phyloP scores from a whole-genome alignment of 345 rosid genomes.

The Hypericum androsaemum region DNA sequence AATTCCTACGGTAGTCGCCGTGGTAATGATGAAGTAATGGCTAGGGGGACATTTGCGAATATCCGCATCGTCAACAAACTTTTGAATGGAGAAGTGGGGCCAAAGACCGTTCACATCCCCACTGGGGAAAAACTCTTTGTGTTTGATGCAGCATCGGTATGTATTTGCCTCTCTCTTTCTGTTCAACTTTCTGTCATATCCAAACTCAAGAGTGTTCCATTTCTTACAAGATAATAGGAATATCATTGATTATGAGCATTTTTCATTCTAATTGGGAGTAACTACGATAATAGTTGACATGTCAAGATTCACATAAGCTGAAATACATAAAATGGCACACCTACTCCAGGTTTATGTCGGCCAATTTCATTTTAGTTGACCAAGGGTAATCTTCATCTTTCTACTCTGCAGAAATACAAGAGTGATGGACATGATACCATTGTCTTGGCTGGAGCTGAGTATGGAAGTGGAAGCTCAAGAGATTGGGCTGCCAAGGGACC shows the following conservation, averaged over 20 bases:
- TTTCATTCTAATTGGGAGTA: too few species aligned
- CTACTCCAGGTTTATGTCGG: too few species aligned
- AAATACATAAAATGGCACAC: too few species aligned
- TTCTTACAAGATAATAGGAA: too few species aligned
- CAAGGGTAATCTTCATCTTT: not conserved
- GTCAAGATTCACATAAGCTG: too few species aligned
- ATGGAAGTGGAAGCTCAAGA: constrained; percentile 27
- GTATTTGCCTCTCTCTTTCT: not conserved
- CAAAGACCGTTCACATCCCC: constrained; percentile 1
- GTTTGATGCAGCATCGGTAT: not conserved
- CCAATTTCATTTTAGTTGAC: too few species aligned
- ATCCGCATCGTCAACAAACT: constrained; percentile 3
- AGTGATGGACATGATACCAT: constrained; percentile 15
- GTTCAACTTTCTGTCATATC: too few species aligned
- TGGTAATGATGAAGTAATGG: constrained; percentile 7
- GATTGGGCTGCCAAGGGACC: constrained; percentile 28
- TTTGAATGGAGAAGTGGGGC: constrained; percentile 3
- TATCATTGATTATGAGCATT: too few species aligned
- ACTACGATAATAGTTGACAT: too few species aligned
- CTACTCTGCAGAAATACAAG: not conserved
- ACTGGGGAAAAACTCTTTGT: constrained; percentile 3
- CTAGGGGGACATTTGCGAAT: constrained; percentile 3
- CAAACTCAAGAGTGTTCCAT: too few species aligned
- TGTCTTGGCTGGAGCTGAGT: constrained; percentile 21
- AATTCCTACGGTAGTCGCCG: constrained; percentile 4